These are phyloP conservation scores for Sporothrix luriei DNA, from an alignment of 2,329 filamentous ascomycete genomes.

Conservation along the genomic window DNA sequence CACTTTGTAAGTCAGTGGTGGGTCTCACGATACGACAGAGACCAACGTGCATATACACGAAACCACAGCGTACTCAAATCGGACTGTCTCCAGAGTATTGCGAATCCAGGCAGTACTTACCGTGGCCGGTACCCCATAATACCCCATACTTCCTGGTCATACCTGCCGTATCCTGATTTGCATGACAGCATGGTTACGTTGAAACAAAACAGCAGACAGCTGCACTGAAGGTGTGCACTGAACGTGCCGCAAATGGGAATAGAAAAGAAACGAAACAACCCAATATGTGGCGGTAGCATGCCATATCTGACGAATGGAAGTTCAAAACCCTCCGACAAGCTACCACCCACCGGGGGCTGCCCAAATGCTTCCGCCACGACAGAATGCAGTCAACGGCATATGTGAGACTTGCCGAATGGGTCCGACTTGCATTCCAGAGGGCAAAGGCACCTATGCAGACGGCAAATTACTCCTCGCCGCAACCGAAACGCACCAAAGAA, in stretches of 20 bases:
- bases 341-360: background rate
- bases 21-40: background rate
- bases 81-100: background rate
- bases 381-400: slow-evolving; percentile 16
- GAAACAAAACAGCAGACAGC: slow-evolving; percentile 21
- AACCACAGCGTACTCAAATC: no score
- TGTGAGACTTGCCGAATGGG: slow-evolving; percentile 15
- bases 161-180: slow-evolving; percentile 18
- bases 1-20: background rate
- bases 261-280: background rate
- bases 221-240: background rate
- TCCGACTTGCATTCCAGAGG: slow-evolving; percentile 21
- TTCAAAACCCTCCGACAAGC: background rate
- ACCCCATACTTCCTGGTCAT: slow-evolving; percentile 20
- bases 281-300: background rate
- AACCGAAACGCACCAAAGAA: background rate
- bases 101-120: background rate
- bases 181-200: slow-evolving; percentile 23
- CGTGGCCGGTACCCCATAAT: slow-evolving; percentile 12
- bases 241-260: background rate
- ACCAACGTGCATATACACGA: no score
- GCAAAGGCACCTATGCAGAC: no score
- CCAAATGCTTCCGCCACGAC: slow-evolving; percentile 10
- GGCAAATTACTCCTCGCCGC: no score
- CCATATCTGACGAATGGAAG: background rate